Percentiles rank a stretch among this genome's conserved stretches.
Evolutionary conservation across 805 yeast genomes (phyloP).

Genomic region (Hanseniaspora vineae): DNA sequence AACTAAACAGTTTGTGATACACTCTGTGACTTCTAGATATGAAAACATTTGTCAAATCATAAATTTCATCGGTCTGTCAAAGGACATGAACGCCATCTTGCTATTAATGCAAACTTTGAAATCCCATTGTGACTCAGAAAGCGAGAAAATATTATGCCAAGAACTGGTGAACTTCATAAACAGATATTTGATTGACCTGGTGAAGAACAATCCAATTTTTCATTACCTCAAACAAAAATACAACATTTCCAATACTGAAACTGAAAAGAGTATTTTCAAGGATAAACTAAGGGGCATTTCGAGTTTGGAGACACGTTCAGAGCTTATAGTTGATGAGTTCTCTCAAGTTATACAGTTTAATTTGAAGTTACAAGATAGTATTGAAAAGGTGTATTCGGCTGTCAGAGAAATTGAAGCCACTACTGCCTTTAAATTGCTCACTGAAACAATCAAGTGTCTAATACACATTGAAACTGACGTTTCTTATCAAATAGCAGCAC

Average conservation of each 20-base stretch:
- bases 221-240: conserved; percentile 15
- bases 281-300: conserved; percentile 3
- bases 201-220: conserved; percentile 14
- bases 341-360: neutral
- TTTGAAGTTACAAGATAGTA: neutral
- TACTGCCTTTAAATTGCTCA: neutral
- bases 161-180: neutral
- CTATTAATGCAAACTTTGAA: neutral
- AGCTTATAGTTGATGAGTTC: neutral
- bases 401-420: neutral
- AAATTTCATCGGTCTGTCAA: neutral
- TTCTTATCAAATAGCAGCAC: neutral
- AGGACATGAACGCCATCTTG: neutral
- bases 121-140: conserved; percentile 6
- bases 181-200: neutral
- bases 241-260: conserved; percentile 16
- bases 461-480: neutral
- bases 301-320: neutral
- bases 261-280: conserved; percentile 17
- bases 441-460: neutral
- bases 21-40: neutral
- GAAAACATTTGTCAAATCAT: neutral
- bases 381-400: neutral
- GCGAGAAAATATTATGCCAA: conserved; percentile 3
- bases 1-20: neutral